These are phyloP conservation scores for Phytophthora agathidicida DNA, from an alignment of 352 stramenopile species.

Conservation along the genomic window DNA sequence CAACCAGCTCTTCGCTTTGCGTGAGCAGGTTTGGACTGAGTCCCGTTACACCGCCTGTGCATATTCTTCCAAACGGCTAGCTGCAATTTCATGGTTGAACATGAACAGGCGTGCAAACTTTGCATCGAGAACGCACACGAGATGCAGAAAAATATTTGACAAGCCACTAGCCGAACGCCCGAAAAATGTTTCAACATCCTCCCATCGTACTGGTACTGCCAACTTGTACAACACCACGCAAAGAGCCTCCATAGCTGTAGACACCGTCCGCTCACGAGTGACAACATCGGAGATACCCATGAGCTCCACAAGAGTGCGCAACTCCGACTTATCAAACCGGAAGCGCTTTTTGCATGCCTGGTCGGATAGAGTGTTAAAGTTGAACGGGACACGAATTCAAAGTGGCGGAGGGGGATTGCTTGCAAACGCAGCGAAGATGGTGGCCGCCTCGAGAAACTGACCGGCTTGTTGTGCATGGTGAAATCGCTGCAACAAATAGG, in stretches of 20 bases:
- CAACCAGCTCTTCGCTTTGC: too few relatives aligned
- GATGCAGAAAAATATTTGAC: neutral
- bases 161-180: too few relatives aligned
- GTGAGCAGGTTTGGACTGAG: too few relatives aligned
- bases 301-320: neutral
- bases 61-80: too few relatives aligned
- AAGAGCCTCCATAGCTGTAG: neutral
- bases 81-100: neutral
- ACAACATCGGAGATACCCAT: neutral
- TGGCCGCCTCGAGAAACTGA: too few relatives aligned
- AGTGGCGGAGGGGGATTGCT: too few relatives aligned
- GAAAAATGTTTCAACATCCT: neutral
- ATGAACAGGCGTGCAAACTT: neutral
- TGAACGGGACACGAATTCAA: too few relatives aligned
- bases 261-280: neutral
- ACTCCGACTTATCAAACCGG: conserved; percentile 4
- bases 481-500: too few relatives aligned
- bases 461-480: neutral
- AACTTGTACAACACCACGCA: neutral
- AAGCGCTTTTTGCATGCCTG: neutral
- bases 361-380: neutral
- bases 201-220: neutral
- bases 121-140: neutral
- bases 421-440: too few relatives aligned
- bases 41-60: too few relatives aligned